A percentile compares a stretch with the other conserved stretches of the same genome.
phyloP scores from a whole-genome alignment of 495 filamentous ascomycete genomes.

The Mytilinidion resinicola region DNA sequence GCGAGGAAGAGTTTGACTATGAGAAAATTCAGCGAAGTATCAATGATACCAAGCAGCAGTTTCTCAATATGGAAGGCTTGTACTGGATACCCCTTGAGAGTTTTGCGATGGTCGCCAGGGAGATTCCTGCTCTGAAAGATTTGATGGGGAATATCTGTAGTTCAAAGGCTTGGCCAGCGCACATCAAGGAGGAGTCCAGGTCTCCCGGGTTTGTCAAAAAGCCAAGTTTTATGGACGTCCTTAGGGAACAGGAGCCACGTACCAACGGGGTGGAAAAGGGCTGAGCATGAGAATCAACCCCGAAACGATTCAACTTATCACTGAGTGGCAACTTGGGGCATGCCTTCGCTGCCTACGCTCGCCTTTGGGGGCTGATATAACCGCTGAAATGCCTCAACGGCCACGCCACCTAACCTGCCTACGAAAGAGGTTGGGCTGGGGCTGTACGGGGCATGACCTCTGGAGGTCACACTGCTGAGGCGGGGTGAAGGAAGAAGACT shows the following conservation, averaged over 20 bases:
- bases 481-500: too few species aligned
- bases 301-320: too few species aligned
- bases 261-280: background rate
- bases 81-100: conserved; percentile 22
- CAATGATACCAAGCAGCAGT: conserved; percentile 22
- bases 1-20: conserved; percentile 19
- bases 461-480: too few species aligned
- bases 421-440: too few species aligned
- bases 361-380: too few species aligned
- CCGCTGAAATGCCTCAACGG: too few species aligned
- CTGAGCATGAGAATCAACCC: background rate
- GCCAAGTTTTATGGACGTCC: conserved; percentile 23
- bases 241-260: background rate
- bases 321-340: too few species aligned
- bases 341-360: too few species aligned
- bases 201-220: conserved; percentile 2
- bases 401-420: too few species aligned
- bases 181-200: conserved; percentile 4
- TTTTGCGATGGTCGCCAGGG: conserved; percentile 12
- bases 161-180: conserved; percentile 9
- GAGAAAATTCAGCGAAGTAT: conserved; percentile 17
- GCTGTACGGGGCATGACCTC: too few species aligned
- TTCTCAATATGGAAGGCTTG: conserved; percentile 25
- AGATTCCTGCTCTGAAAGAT: conserved; percentile 11
- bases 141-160: conserved; percentile 16